Percentiles rank a stretch among this genome's conserved stretches.
phyloP scores from a whole-genome alignment of 2,329 filamentous ascomycete species.

The Trichoderma hamatum region DNA sequence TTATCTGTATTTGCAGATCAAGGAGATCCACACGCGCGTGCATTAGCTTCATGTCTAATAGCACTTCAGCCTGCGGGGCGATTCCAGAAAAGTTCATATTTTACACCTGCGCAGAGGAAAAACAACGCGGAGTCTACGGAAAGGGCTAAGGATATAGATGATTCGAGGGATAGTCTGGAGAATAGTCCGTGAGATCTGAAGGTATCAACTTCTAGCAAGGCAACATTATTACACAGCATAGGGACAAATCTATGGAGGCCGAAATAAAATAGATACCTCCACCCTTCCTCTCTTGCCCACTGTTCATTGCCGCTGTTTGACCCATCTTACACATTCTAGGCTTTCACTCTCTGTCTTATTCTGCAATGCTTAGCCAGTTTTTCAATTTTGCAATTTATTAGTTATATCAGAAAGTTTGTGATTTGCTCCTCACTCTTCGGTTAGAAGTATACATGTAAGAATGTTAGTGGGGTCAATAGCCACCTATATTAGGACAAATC shows the following conservation, averaged over 20 bases:
- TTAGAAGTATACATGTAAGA: neutral
- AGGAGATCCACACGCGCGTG: neutral
- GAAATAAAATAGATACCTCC: neutral
- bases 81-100: neutral
- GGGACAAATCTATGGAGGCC: neutral
- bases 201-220: neutral
- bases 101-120: neutral
- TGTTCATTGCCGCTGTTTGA: neutral
- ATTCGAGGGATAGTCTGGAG: neutral
- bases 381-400: neutral
- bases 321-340: neutral
- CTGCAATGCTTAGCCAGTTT: neutral
- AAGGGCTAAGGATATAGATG: constrained; percentile 2
- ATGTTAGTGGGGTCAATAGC: neutral
- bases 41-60: neutral
- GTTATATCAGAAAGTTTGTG: too few relatives aligned
- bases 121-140: neutral
- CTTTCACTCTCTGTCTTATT: neutral
- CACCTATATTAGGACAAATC: neutral
- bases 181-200: neutral
- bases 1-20: neutral
- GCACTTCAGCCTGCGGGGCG: neutral
- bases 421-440: neutral
- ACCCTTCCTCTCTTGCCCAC: neutral
- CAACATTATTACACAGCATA: neutral